Evolutionary conservation across 371 early-diverging fungal genomes (phyloP).

Genomic region (Zychaea mexicana): DNA sequence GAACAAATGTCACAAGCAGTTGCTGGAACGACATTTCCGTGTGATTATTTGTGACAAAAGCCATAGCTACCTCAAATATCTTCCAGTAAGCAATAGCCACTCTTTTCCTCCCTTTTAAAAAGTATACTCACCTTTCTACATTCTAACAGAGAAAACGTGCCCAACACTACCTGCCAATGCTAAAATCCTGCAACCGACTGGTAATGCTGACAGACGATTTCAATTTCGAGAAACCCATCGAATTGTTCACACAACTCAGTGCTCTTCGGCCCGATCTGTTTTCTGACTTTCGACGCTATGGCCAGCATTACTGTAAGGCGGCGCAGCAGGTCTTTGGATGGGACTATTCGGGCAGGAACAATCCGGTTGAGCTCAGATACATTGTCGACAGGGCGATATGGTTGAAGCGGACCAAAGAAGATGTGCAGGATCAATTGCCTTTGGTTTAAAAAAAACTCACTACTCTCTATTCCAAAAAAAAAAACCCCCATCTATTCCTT

Average conservation of each 20-base stretch:
- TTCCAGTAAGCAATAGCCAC: slow-evolving; percentile 30
- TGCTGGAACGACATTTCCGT: slow-evolving; percentile 28
- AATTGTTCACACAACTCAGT: slow-evolving; percentile 59
- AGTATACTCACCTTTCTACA: neutral
- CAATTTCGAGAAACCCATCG: slow-evolving; percentile 56
- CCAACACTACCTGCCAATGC: slow-evolving; percentile 43
- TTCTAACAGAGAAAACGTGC: slow-evolving; percentile 28
- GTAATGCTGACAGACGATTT: slow-evolving; percentile 54
- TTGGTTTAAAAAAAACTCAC: neutral
- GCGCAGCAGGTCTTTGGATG: slow-evolving; percentile 34
- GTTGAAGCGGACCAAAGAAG: neutral
- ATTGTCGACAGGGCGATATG: slow-evolving; percentile 11
- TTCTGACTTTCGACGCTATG: slow-evolving; percentile 44
- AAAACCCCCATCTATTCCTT: too few relatives aligned
- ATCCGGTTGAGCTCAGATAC: slow-evolving; percentile 9
- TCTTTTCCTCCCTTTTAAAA: neutral
- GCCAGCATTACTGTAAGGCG: slow-evolving; percentile 62
- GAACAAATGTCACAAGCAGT: slow-evolving; percentile 33
- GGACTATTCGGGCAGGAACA: slow-evolving; percentile 26
- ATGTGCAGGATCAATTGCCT: slow-evolving; percentile 7
- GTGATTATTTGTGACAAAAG: slow-evolving; percentile 43
- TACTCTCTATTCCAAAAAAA: too few relatives aligned
- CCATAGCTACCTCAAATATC: slow-evolving; percentile 58
- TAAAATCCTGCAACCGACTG: slow-evolving; percentile 33
- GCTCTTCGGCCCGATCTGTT: slow-evolving; percentile 44